Conservation (phyloP, 2,329 filamentous ascomycete species). For the Coniella vitis region DNA sequence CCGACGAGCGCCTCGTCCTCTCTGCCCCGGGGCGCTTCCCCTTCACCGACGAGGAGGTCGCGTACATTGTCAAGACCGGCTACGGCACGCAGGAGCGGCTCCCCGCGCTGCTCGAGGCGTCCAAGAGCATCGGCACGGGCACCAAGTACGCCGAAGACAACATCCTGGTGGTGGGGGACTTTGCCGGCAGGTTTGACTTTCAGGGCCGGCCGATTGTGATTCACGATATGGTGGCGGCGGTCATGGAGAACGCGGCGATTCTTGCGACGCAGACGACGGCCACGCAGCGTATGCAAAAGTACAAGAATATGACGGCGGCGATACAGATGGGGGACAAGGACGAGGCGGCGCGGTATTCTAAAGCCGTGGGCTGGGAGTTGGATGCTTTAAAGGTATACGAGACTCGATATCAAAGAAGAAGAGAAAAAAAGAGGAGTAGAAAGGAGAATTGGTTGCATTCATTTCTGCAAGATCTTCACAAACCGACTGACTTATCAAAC, state of each 20-base stretch:
- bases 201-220: conserved; percentile 26
- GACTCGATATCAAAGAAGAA: not conserved
- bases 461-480: too few species aligned
- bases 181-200: conserved; percentile 27
- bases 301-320: conserved; percentile 31
- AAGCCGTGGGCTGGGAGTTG: conserved; percentile 40
- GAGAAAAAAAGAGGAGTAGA: too few species aligned
- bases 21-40: conserved; percentile 34
- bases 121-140: conserved; percentile 26
- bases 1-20: conserved; percentile 36
- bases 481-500: too few species aligned
- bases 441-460: too few species aligned
- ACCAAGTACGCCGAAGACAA: conserved; percentile 32
- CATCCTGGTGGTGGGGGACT: conserved; percentile 46
- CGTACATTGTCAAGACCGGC: conserved; percentile 48
- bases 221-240: conserved; percentile 33
- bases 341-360: conserved; percentile 30
- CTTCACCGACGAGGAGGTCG: conserved; percentile 39
- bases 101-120: conserved; percentile 38
- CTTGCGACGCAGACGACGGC: conserved; percentile 23
- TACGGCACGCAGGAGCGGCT: conserved; percentile 47
- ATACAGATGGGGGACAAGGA: conserved; percentile 32
- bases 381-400: conserved; percentile 41
- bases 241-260: conserved; percentile 24
- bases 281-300: conserved; percentile 33